phyloP scores from a whole-genome alignment of 306 rosid species.

The Trifolium pratense region DNA sequence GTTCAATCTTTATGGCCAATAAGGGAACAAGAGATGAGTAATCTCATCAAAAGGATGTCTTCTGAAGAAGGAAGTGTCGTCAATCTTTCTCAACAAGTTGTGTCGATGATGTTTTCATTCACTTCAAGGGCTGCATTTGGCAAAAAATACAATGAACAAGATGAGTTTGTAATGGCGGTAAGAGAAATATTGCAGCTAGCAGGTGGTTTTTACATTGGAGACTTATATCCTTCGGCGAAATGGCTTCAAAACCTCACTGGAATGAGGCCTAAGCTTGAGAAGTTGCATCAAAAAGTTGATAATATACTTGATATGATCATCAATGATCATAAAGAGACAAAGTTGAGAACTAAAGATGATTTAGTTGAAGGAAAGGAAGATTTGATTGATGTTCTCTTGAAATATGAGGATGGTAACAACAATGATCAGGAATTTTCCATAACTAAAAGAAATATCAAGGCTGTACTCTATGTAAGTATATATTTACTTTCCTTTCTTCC shows the following conservation, averaged over 20 bases:
- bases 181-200: background rate
- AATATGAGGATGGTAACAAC: constrained; percentile 19
- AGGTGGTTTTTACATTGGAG: constrained; percentile 43
- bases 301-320: constrained; percentile 31
- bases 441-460: constrained; percentile 28
- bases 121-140: constrained; percentile 52
- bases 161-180: background rate
- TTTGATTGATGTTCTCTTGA: constrained; percentile 40
- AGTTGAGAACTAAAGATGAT: constrained; percentile 5
- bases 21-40: constrained; percentile 44
- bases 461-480: constrained; percentile 38
- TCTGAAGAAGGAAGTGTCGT: constrained; percentile 18
- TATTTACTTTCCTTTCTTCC: background rate
- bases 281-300: constrained; percentile 10
- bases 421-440: background rate
- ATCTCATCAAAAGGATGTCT: constrained; percentile 10
- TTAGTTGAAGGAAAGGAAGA: constrained; percentile 17
- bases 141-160: constrained; percentile 39
- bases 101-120: constrained; percentile 12
- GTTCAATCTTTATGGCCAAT: constrained; percentile 32
- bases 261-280: constrained; percentile 41
- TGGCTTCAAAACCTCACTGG: constrained; percentile 40
- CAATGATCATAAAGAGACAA: constrained; percentile 25
- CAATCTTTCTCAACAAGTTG: constrained; percentile 39
- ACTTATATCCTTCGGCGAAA: constrained; percentile 50